phyloP scores from a whole-genome alignment of 176 grass and related monocot species.

The Musa troglodytarum region DNA sequence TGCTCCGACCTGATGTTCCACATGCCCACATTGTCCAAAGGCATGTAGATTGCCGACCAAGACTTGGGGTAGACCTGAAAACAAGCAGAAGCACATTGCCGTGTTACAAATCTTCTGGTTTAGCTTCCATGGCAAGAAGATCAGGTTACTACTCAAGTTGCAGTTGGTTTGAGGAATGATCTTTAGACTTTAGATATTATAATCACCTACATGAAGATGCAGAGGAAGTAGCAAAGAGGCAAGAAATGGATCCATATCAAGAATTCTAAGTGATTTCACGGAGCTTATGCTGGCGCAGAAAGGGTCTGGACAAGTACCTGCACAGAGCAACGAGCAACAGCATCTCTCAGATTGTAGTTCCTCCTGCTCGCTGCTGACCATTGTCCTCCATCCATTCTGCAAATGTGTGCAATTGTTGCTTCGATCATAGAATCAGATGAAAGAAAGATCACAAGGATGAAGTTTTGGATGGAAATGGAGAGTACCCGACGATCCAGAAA shows the following conservation, averaged over 20 bases:
- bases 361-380: conserved; percentile 12
- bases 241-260: no score
- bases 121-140: no score
- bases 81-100: neutral
- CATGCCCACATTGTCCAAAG: conserved; percentile 15
- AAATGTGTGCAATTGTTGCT: neutral
- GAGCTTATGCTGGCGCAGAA: no score
- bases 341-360: conserved; percentile 14
- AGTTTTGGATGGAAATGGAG: neutral
- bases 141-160: no score
- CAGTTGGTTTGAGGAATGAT: no score
- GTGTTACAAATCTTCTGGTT: neutral
- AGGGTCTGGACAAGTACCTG: neutral
- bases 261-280: no score
- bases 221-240: no score
- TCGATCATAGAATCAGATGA: neutral
- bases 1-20: conserved; percentile 12
- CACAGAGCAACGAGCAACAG: conserved; percentile 3
- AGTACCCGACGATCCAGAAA: conserved; percentile 4
- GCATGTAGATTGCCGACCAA: conserved; percentile 20
- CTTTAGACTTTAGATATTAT: no score
- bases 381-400: conserved; percentile 16
- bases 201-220: no score
- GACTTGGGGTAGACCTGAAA: conserved; percentile 9
- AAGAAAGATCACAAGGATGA: neutral